Conservation (phyloP, 352 stramenopile species). For the Pythium rishiriense region DNA sequence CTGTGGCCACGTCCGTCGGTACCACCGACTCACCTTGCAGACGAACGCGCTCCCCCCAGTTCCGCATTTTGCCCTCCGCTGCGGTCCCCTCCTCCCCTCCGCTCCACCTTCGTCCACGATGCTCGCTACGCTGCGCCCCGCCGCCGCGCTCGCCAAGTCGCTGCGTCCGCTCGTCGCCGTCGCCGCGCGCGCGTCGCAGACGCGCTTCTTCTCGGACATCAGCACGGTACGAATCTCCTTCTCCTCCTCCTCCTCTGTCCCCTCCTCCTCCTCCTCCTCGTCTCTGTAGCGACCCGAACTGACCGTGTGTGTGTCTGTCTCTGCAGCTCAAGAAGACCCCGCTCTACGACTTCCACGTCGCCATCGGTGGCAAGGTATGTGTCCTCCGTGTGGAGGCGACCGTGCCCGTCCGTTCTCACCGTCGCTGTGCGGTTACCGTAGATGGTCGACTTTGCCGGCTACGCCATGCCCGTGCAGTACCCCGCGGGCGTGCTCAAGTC, state of each 20-base stretch:
- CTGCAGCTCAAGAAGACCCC: constrained; percentile 76
- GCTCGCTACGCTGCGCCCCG: constrained; percentile 22
- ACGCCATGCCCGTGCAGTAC: constrained; percentile 98
- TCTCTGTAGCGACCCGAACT: not conserved
- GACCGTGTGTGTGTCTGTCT: not conserved
- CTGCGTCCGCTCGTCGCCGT: constrained; percentile 4
- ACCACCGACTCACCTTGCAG: not conserved
- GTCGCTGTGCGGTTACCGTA: constrained; percentile 25
- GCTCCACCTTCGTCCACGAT: not conserved
- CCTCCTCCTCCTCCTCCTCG: not conserved
- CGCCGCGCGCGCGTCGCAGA: constrained; percentile 16
- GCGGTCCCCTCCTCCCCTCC: too few relatives aligned
- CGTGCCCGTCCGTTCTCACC: too few relatives aligned
- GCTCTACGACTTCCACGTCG: constrained; percentile 76
- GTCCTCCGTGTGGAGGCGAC: too few relatives aligned
- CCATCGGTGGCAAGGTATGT: constrained; percentile 64
- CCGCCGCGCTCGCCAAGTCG: constrained; percentile 27
- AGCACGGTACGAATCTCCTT: constrained; percentile 20
- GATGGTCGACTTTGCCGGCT: constrained; percentile 97
- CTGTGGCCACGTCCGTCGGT: not conserved
- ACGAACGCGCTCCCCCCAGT: constrained; percentile 2
- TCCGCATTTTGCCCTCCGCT: not conserved
- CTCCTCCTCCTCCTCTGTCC: too few relatives aligned
- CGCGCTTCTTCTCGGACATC: constrained; percentile 25
- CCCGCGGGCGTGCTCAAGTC: constrained; percentile 95